phyloP scores from a whole-genome alignment of 2,329 filamentous ascomycete species.

The Aspergillus sp. region DNA sequence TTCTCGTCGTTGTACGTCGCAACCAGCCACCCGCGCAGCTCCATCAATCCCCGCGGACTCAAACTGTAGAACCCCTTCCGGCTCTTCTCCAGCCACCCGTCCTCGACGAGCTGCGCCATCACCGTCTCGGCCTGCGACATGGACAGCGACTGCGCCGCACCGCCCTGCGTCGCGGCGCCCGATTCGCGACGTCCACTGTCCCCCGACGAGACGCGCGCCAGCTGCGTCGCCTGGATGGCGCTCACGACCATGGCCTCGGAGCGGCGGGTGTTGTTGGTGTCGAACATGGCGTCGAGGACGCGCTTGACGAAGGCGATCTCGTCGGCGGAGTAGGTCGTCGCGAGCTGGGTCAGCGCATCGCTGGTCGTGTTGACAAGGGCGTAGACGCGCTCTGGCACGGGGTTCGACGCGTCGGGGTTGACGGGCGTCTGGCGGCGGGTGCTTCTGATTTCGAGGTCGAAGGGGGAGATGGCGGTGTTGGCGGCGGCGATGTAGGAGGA shows the following conservation, averaged over 20 bases:
- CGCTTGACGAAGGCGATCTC: slow-evolving; percentile 89
- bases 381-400: slow-evolving; percentile 59
- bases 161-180: slow-evolving; percentile 33
- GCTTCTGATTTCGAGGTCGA: slow-evolving; percentile 85
- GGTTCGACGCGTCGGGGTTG: slow-evolving; percentile 9
- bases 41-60: slow-evolving; percentile 75
- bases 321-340: slow-evolving; percentile 75
- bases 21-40: slow-evolving; percentile 79
- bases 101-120: slow-evolving; percentile 67
- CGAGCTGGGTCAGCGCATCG: slow-evolving; percentile 81
- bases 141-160: slow-evolving; percentile 58
- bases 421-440: slow-evolving; percentile 65
- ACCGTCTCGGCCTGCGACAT: slow-evolving; percentile 75
- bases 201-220: slow-evolving; percentile 50
- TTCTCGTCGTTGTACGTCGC: slow-evolving; percentile 82
- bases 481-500: slow-evolving; percentile 66
- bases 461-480: slow-evolving; percentile 70
- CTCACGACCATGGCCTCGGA: slow-evolving; percentile 82
- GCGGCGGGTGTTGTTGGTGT: slow-evolving; percentile 75
- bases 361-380: slow-evolving; percentile 85
- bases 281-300: slow-evolving; percentile 87
- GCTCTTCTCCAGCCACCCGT: slow-evolving; percentile 84
- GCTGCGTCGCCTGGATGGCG: slow-evolving; percentile 72
- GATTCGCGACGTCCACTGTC: slow-evolving; percentile 49
- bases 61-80: slow-evolving; percentile 70